Percentiles rank a stretch among this genome's conserved stretches.
phyloP scores from a whole-genome alignment of 208 protist species.

The Acanthamoeba triangularis region DNA sequence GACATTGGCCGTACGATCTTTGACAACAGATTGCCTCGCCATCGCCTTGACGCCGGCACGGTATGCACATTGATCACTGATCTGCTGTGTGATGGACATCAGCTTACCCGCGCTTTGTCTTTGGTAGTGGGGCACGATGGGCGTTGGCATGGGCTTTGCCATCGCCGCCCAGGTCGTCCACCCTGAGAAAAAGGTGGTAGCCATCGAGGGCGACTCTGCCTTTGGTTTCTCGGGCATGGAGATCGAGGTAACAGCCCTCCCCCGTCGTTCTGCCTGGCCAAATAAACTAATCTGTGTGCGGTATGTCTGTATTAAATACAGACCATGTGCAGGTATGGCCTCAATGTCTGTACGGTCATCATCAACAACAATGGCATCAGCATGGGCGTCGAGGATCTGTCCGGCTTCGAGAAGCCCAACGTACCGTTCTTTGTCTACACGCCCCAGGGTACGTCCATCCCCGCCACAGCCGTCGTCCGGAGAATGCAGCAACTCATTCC shows the following conservation, averaged over 20 bases:
- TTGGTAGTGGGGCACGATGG: slow-evolving; percentile 81
- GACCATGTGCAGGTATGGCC: slow-evolving; percentile 73
- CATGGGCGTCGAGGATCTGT: slow-evolving; percentile 71
- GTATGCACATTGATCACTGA: neutral
- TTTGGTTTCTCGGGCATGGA: slow-evolving; percentile 83
- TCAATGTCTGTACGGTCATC: slow-evolving; percentile 79
- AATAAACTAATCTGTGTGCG: neutral
- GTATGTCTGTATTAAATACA: neutral
- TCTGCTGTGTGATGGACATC: neutral
- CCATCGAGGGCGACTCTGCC: slow-evolving; percentile 83
- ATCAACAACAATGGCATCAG: slow-evolving; percentile 85
- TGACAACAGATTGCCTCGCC: slow-evolving; percentile 74
- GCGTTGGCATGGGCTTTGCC: slow-evolving; percentile 83
- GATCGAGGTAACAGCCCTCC: slow-evolving; percentile 37
- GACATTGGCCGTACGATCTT: slow-evolving; percentile 81
- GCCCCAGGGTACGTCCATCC: slow-evolving; percentile 7
- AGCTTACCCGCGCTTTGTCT: neutral
- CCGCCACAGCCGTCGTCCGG: neutral
- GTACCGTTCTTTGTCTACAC: slow-evolving; percentile 72
- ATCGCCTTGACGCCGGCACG: slow-evolving; percentile 82
- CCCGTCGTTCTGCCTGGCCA: neutral
- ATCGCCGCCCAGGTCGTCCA: slow-evolving; percentile 77
- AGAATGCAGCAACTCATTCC: neutral
- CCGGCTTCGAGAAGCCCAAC: slow-evolving; percentile 49
- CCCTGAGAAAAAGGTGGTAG: slow-evolving; percentile 63